Evolutionary conservation across 2,329 filamentous ascomycete species (phyloP), one percentile per base, ranked within the genome.

Genomic region (Lachnellula suecica): DNA sequence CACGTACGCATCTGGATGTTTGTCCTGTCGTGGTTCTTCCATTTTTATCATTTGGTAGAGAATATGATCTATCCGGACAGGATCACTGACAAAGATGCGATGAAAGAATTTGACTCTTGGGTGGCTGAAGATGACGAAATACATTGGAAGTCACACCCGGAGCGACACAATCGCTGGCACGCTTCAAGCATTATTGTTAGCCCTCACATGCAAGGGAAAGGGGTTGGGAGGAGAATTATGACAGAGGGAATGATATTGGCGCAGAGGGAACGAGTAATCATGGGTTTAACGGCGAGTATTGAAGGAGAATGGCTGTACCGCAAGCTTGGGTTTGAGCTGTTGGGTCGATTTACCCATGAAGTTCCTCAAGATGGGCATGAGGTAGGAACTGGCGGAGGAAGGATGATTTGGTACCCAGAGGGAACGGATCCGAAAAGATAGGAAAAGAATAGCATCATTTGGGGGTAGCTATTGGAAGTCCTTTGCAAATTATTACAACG

Each of bases 181-280:
- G 57, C 47, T 0, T 22, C 60, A 25, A 61, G 44, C 20, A 17
- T 65, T 4, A 51, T 61, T 31, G 58, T 66, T 1, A 34, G 31
- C 24, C 60, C 60, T 6, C 35, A 53, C 15, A 63, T 51, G 31
- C 62, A 61, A 40, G 54, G 63, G 2, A 56, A 54, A 38, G 63
- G 63, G 2, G 24, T 66, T n/a, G 63, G 64, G 19, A 59, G 41
- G 38, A 43, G 51, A 31, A 27, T 66, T 9, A 56, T 66, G 55
- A 20, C 23, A 1, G 49, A 61, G 49, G 47, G 50, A 22, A 22
- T 65, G 31, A 37, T 52, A n/a, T 50, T 41, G 31, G 61, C 59
- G 3, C 17, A 62, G 44, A 49, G 47, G 8, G 61, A 66, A 24
- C 37, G 50, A 2, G 60, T 66, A 11, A 43, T 58, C 19, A 50